These are phyloP conservation scores for Antrodiella citrinella DNA, from an alignment of 768 basidiomycete species.

Conservation along the genomic window DNA sequence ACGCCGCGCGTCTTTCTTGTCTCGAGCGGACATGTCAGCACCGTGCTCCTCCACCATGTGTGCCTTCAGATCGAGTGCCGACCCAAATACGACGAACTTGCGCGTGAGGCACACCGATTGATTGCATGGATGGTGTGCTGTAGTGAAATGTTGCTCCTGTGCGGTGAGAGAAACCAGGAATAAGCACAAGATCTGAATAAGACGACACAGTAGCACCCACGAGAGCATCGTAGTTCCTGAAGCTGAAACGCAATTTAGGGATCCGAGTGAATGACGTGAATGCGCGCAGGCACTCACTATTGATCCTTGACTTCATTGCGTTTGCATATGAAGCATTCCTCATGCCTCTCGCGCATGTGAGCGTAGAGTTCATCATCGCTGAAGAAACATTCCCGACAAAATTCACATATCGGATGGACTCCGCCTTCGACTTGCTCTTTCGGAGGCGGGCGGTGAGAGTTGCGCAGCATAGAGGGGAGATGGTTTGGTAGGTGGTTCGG, in stretches of 20 bases:
- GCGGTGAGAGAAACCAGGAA: no score
- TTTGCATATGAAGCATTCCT: slow-evolving; percentile 95
- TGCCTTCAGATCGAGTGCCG: slow-evolving; percentile 80
- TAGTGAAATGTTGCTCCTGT: slow-evolving; percentile 71
- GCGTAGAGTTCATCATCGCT: slow-evolving; percentile 87
- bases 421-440: slow-evolving; percentile 63
- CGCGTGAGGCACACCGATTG: slow-evolving; percentile 67
- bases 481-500: slow-evolving; percentile 58
- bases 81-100: slow-evolving; percentile 94
- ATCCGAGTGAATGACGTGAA: neutral
- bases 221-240: slow-evolving; percentile 69
- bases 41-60: slow-evolving; percentile 86
- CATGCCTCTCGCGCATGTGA: slow-evolving; percentile 90
- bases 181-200: neutral
- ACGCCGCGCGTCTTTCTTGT: slow-evolving; percentile 59
- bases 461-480: slow-evolving; percentile 55
- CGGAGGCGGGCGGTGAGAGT: slow-evolving; percentile 27
- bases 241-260: slow-evolving; percentile 34
- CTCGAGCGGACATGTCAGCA: slow-evolving; percentile 60
- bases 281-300: slow-evolving; percentile 46
- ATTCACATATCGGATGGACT: slow-evolving; percentile 73
- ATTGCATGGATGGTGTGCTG: slow-evolving; percentile 70
- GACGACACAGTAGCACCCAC: slow-evolving; percentile 30
- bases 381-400: slow-evolving; percentile 91
- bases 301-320: slow-evolving; percentile 70